Conservation (phyloP, 2,329 filamentous ascomycete species). For the Colletotrichum trifolii region DNA sequence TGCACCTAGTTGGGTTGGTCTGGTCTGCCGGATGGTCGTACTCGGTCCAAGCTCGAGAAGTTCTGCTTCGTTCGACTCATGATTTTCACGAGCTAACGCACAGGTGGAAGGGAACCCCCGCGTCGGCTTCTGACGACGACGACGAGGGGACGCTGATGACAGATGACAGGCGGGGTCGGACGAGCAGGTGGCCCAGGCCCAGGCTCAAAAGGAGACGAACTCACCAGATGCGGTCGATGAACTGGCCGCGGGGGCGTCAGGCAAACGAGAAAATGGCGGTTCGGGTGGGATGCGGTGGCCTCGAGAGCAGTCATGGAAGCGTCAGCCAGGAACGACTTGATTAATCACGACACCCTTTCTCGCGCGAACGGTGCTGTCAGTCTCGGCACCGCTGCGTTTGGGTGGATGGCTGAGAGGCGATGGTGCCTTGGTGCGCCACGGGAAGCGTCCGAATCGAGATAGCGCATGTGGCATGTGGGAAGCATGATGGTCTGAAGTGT, state of each 20-base stretch:
- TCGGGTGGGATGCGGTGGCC: slow-evolving; percentile 24
- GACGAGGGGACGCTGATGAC: slow-evolving; percentile 1
- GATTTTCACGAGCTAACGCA: slow-evolving; percentile 24
- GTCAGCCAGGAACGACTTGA: slow-evolving; percentile 32
- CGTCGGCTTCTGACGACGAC: too few relatives aligned
- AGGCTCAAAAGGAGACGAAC: slow-evolving; percentile 25
- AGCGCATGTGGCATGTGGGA: background rate
- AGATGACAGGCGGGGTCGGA: slow-evolving; percentile 21
- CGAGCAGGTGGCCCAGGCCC: background rate
- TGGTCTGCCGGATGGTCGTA: background rate
- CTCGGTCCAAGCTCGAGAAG: slow-evolving; percentile 10
- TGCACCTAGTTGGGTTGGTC: too few relatives aligned
- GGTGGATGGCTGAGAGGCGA: background rate
- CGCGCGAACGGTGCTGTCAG: background rate
- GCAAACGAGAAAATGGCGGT: slow-evolving; percentile 22
- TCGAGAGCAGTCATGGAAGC: slow-evolving; percentile 8
- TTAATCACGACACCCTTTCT: slow-evolving; percentile 25
- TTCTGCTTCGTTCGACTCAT: background rate
- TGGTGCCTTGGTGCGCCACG: background rate
- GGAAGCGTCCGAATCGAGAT: background rate
- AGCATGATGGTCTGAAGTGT: slow-evolving; percentile 17
- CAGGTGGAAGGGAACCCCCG: background rate
- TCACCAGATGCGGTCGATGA: slow-evolving; percentile 16
- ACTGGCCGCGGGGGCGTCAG: slow-evolving; percentile 2
- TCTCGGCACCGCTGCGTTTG: slow-evolving; percentile 12